phyloP scores from a whole-genome alignment of 345 rosid species.

The Raphanus sativus region DNA sequence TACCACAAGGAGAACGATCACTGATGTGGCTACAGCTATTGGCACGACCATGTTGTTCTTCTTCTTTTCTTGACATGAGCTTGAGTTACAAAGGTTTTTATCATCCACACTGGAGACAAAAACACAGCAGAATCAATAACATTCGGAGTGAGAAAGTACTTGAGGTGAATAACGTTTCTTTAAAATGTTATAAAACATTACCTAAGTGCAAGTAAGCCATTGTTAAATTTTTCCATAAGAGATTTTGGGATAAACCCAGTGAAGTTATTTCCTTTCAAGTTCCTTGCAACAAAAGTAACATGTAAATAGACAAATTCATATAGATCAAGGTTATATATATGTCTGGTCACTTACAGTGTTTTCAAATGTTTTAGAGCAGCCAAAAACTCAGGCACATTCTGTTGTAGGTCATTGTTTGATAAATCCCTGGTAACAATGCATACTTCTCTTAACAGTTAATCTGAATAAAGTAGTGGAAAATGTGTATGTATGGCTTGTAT shows the following conservation, averaged over 20 bases:
- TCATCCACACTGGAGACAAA: slow-evolving; percentile 42
- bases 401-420: slow-evolving; percentile 49
- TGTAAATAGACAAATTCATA: slow-evolving; percentile 1
- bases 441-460: neutral
- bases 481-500: neutral
- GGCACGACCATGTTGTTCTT: slow-evolving; percentile 38
- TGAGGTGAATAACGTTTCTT: neutral
- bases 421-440: slow-evolving; percentile 48
- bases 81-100: slow-evolving; percentile 41
- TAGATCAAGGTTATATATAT: neutral
- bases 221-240: slow-evolving; percentile 40
- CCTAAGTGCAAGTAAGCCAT: slow-evolving; percentile 46
- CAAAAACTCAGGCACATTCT: slow-evolving; percentile 49
- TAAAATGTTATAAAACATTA: slow-evolving; percentile 13
- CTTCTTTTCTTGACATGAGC: slow-evolving; percentile 43
- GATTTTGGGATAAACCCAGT: slow-evolving; percentile 49
- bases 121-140: neutral
- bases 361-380: slow-evolving; percentile 40
- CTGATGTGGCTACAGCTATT: slow-evolving; percentile 27
- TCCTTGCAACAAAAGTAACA: slow-evolving; percentile 32
- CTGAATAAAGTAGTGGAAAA: neutral
- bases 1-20: slow-evolving; percentile 35
- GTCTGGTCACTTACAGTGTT: slow-evolving; percentile 37
- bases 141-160: neutral
- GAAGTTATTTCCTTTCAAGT: slow-evolving; percentile 52